Percentiles rank a stretch among this genome's conserved stretches.
Evolutionary conservation across 805 yeast genomes (phyloP).

Genomic region (Candida lessepsii): DNA sequence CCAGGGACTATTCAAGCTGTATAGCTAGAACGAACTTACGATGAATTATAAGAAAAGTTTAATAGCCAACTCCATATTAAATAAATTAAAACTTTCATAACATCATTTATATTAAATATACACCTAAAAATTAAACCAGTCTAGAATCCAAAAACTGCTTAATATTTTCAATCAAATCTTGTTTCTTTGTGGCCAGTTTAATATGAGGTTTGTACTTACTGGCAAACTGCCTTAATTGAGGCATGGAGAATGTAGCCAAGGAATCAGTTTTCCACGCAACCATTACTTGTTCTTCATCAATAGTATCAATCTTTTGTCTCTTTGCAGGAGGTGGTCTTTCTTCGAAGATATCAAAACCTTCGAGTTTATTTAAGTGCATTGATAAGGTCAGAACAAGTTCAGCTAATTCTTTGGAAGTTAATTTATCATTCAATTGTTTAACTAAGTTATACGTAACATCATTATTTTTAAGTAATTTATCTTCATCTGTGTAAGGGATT

Average conservation of each 20-base stretch:
- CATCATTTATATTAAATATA: too few relatives aligned
- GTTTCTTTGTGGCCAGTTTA: conserved; percentile 38
- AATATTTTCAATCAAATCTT: conserved; percentile 44
- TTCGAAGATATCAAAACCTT: conserved; percentile 2
- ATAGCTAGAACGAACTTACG: too few relatives aligned
- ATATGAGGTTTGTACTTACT: conserved; percentile 33
- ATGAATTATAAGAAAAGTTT: too few relatives aligned
- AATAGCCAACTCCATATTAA: too few relatives aligned
- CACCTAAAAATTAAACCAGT: too few relatives aligned
- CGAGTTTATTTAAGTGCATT: conserved; percentile 13
- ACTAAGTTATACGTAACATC: conserved; percentile 20
- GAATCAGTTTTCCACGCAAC: conserved; percentile 40
- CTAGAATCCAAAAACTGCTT: conserved; percentile 26
- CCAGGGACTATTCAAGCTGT: too few relatives aligned
- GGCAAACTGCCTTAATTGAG: conserved; percentile 43
- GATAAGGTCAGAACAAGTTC: conserved; percentile 15
- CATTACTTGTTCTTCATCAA: conserved; percentile 40
- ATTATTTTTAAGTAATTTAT: conserved; percentile 11
- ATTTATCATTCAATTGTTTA: conserved; percentile 7
- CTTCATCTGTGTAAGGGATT: conserved; percentile 19
- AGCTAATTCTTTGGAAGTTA: conserved; percentile 7
- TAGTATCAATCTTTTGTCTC: conserved; percentile 11
- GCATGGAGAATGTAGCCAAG: conserved; percentile 38
- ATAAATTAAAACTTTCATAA: too few relatives aligned
- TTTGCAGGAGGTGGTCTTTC: conserved; percentile 4